These are phyloP conservation scores for Plenodomus biglobosus DNA, from an alignment of 2,329 filamentous ascomycete species.

Conservation along the genomic window DNA sequence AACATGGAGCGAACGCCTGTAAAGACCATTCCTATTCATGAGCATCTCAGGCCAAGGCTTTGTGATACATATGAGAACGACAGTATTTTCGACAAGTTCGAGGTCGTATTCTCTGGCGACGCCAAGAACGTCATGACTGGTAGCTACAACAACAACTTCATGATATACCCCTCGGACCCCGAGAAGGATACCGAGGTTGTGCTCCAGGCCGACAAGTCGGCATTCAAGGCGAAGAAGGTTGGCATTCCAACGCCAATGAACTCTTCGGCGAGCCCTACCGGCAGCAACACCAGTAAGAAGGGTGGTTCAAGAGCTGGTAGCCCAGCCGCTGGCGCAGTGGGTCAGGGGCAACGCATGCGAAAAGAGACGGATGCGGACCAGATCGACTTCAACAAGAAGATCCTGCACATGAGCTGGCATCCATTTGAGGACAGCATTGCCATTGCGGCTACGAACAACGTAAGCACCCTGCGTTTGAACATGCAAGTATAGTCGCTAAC, in stretches of 20 bases:
- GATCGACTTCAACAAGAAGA: slow-evolving; percentile 99
- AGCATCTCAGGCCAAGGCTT: slow-evolving; percentile 87
- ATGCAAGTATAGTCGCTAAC: slow-evolving; percentile 12
- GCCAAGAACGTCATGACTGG: slow-evolving; percentile 99
- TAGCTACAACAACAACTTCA: slow-evolving; percentile 99
- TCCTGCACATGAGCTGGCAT: slow-evolving; percentile 99
- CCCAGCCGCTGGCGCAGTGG: slow-evolving; percentile 69
- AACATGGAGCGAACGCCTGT: slow-evolving; percentile 98
- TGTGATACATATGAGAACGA: slow-evolving; percentile 99
- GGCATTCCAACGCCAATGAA: slow-evolving; percentile 98
- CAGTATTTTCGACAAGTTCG: slow-evolving; percentile 99
- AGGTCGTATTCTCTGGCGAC: slow-evolving; percentile 97
- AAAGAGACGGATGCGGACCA: slow-evolving; percentile 99
- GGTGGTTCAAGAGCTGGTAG: slow-evolving; percentile 83
- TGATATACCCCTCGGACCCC: slow-evolving; percentile 98
- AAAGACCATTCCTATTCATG: slow-evolving; percentile 98
- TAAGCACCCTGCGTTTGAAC: slow-evolving; percentile 56
- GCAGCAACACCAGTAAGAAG: slow-evolving; percentile 75
- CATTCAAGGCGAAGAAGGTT: slow-evolving; percentile 99
- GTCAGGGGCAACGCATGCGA: slow-evolving; percentile 89
- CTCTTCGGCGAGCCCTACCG: slow-evolving; percentile 70
- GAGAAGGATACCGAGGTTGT: slow-evolving; percentile 97
- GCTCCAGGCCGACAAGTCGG: slow-evolving; percentile 95
- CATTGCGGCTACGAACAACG: slow-evolving; percentile 98
- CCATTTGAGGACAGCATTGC: slow-evolving; percentile 99